Conservation (phyloP, 2,329 filamentous ascomycete genomes). For the Arthrobotrys entomopaga region DNA sequence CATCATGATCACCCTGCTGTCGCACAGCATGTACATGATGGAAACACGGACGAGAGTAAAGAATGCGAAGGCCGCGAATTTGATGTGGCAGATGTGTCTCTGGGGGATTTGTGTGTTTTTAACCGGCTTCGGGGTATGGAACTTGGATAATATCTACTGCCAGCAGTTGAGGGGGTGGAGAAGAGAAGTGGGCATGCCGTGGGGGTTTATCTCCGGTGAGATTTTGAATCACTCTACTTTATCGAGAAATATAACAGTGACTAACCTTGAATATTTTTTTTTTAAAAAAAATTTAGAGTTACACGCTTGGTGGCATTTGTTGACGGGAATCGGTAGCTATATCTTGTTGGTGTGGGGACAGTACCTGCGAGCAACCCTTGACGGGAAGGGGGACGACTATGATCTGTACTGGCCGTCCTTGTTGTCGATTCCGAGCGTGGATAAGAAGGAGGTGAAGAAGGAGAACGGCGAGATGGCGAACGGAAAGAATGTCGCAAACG, state of each 20-base stretch:
- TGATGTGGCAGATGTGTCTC: slow-evolving; percentile 80
- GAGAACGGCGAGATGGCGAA: slow-evolving; percentile 8
- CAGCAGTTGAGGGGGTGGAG: slow-evolving; percentile 73
- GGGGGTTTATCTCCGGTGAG: slow-evolving; percentile 74
- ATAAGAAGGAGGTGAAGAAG: slow-evolving; percentile 30
- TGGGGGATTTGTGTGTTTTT: slow-evolving; percentile 77
- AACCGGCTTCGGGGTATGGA: slow-evolving; percentile 80
- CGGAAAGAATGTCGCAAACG: not conserved
- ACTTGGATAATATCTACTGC: slow-evolving; percentile 81
- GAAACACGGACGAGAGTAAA: slow-evolving; percentile 68
- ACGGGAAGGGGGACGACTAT: slow-evolving; percentile 77
- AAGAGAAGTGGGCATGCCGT: slow-evolving; percentile 76
- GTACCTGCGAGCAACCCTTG: slow-evolving; percentile 80
- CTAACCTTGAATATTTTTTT: not conserved
- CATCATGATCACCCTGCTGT: slow-evolving; percentile 75
- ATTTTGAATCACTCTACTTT: not conserved
- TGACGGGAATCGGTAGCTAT: slow-evolving; percentile 85
- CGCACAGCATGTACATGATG: slow-evolving; percentile 82
- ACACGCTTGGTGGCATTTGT: slow-evolving; percentile 71
- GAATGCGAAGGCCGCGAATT: slow-evolving; percentile 68
- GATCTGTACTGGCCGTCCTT: slow-evolving; percentile 75
- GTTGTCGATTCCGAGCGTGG: slow-evolving; percentile 67
- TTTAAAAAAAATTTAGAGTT: slow-evolving; percentile 58
- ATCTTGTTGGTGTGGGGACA: slow-evolving; percentile 82
- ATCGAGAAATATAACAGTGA: slow-evolving; percentile 3